These are phyloP conservation scores for Paecilomyces sp. DNA, from an alignment of 2,329 filamentous ascomycete genomes.

Conservation along the genomic window DNA sequence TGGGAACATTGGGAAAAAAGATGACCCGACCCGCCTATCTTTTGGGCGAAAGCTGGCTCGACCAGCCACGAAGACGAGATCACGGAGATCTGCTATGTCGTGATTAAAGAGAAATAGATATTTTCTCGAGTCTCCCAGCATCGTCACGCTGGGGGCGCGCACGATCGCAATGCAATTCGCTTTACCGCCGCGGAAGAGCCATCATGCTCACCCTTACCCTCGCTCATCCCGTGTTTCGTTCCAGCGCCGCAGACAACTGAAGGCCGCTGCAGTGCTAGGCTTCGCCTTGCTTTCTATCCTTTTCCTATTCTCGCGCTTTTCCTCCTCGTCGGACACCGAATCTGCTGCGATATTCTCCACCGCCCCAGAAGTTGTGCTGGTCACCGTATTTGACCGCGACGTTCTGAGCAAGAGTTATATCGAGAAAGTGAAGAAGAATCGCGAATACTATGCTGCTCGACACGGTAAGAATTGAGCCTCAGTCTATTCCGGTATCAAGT, in stretches of 20 bases:
- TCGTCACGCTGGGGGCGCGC: conserved; percentile 12
- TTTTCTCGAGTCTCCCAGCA: conserved; percentile 6
- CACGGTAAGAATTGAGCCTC: conserved; percentile 59
- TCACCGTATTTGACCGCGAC: conserved; percentile 72
- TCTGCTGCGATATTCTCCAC: conserved; percentile 17
- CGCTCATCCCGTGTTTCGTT: conserved; percentile 34
- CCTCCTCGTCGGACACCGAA: conserved; percentile 18
- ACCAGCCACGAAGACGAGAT: not conserved
- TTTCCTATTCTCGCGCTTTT: conserved; percentile 30
- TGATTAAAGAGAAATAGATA: not conserved
- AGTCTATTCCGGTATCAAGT: not conserved
- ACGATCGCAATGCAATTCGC: conserved; percentile 70
- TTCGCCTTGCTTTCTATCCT: conserved; percentile 20
- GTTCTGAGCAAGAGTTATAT: conserved; percentile 60
- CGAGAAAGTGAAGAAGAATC: conserved; percentile 70
- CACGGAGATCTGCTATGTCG: not conserved
- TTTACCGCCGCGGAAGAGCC: conserved; percentile 77
- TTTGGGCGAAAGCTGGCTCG: not conserved
- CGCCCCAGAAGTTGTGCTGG: conserved; percentile 59
- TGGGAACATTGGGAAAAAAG: not conserved
- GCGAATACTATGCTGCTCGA: conserved; percentile 72
- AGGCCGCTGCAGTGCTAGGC: conserved; percentile 49
- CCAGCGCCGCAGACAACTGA: conserved; percentile 55
- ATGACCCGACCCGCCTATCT: not conserved
- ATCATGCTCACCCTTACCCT: conserved; percentile 64